Evolutionary conservation across 192 early-diverging fungal species (phyloP).

Genomic region (Coemansia sp.): DNA sequence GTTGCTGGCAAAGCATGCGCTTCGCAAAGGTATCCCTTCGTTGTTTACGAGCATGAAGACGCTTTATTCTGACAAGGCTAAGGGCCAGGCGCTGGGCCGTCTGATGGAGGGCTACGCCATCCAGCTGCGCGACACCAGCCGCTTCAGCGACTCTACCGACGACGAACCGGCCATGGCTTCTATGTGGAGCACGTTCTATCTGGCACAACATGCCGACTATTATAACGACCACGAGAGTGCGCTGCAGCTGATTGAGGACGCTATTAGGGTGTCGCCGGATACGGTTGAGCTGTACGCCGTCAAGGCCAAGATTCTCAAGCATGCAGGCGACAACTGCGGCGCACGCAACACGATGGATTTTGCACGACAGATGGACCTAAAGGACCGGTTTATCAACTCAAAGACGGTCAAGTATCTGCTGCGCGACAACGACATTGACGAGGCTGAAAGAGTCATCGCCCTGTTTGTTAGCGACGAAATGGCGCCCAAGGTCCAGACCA

Average conservation of each 20-base stretch:
- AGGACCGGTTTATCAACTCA: constrained; percentile 92
- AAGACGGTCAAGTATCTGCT: constrained; percentile 94
- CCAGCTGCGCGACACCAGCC: constrained; percentile 43
- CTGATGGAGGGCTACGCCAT: constrained; percentile 62
- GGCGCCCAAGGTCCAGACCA: constrained; percentile 68
- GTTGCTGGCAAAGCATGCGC: constrained; percentile 61
- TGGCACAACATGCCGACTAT: constrained; percentile 86
- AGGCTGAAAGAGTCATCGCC: constrained; percentile 80
- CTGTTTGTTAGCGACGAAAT: constrained; percentile 66
- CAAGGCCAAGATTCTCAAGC: constrained; percentile 93
- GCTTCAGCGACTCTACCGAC: constrained; percentile 45
- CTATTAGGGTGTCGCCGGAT: constrained; percentile 83
- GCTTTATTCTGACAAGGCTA: constrained; percentile 61
- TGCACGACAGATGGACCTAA: constrained; percentile 82
- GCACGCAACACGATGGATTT: constrained; percentile 81
- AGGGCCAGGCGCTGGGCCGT: constrained; percentile 63
- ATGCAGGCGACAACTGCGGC: constrained; percentile 66
- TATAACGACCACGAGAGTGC: constrained; percentile 66
- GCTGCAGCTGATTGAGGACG: constrained; percentile 71
- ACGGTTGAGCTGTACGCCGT: constrained; percentile 88
- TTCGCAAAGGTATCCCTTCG: constrained; percentile 93
- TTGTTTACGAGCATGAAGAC: constrained; percentile 79
- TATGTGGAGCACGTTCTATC: constrained; percentile 88
- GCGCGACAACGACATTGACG: constrained; percentile 68
- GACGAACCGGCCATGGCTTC: constrained; percentile 72